Evolutionary conservation across 148 eudicot species (phyloP).

Genomic region (Mesembryanthemum crystallinum): DNA sequence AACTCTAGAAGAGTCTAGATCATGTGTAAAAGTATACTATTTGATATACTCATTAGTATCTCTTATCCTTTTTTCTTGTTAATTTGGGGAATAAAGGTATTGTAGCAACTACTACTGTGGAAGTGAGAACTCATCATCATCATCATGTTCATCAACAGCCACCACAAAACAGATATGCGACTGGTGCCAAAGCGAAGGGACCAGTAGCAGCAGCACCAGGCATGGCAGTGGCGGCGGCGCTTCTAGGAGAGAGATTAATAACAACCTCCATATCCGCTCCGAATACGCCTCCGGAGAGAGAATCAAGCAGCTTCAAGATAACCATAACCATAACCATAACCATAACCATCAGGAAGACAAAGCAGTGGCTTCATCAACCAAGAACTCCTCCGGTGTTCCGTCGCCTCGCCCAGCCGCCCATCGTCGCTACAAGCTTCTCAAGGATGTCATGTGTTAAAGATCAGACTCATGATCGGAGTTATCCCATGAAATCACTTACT

Average conservation of each 20-base stretch:
- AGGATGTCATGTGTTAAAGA: slow-evolving; percentile 49
- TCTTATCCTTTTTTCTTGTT: background rate
- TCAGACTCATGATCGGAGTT: background rate
- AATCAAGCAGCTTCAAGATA: slow-evolving; percentile 12
- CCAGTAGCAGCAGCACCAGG: slow-evolving; percentile 3
- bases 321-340: background rate
- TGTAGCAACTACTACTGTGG: slow-evolving; percentile 34
- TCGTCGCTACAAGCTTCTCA: slow-evolving; percentile 46
- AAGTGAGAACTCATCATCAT: slow-evolving; percentile 8
- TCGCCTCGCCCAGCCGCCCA: slow-evolving; percentile 32
- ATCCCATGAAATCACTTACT: background rate
- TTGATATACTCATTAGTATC: background rate
- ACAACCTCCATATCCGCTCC: slow-evolving; percentile 6
- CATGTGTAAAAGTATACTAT: too few relatives aligned
- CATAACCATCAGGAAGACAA: background rate
- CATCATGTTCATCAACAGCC: slow-evolving; percentile 9
- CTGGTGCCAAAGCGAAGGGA: slow-evolving; percentile 34
- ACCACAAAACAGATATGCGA: slow-evolving; percentile 19
- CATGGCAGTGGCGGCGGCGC: background rate
- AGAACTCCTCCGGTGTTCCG: slow-evolving; percentile 26
- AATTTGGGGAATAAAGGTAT: slow-evolving; percentile 12
- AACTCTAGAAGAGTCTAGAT: too few relatives aligned
- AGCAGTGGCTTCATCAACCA: background rate
- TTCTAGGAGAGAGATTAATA: background rate
- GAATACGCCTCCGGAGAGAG: slow-evolving; percentile 19